Evolutionary conservation across 2,329 filamentous ascomycete species (phyloP).

Genomic region (Verticillium nubilum): DNA sequence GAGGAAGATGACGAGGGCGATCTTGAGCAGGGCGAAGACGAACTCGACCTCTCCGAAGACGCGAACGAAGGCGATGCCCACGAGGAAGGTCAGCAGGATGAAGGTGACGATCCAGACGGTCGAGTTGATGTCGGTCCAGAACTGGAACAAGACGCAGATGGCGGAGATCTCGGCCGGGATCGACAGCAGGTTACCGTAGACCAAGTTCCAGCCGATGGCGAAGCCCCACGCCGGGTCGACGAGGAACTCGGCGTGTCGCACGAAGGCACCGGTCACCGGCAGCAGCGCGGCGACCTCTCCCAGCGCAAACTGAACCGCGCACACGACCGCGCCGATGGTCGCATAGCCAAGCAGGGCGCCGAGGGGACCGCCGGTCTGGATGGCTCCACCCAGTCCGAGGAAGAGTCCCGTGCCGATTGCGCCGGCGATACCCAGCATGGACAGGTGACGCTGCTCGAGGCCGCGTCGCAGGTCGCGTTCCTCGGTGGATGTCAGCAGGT

Average conservation of each 20-base stretch:
- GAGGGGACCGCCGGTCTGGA: slow-evolving; percentile 43
- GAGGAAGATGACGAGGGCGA: slow-evolving; percentile 42
- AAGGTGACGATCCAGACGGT: slow-evolving; percentile 47
- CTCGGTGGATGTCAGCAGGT: slow-evolving; percentile 43
- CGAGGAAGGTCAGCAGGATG: slow-evolving; percentile 46
- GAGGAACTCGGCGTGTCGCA: slow-evolving; percentile 53
- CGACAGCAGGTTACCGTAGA: slow-evolving; percentile 48
- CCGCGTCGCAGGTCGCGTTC: slow-evolving; percentile 41
- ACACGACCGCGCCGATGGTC: slow-evolving; percentile 51
- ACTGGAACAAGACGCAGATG: slow-evolving; percentile 56
- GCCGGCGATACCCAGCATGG: slow-evolving; percentile 58
- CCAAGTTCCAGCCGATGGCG: slow-evolving; percentile 48
- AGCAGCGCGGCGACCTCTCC: slow-evolving; percentile 56
- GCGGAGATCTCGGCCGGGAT: slow-evolving; percentile 59
- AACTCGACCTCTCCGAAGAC: slow-evolving; percentile 57
- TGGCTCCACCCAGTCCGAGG: slow-evolving; percentile 50
- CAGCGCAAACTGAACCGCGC: slow-evolving; percentile 52
- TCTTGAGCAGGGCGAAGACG: slow-evolving; percentile 42
- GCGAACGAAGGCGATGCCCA: slow-evolving; percentile 53
- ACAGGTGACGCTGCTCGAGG: slow-evolving; percentile 50
- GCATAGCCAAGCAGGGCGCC: slow-evolving; percentile 46
- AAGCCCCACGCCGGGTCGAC: slow-evolving; percentile 57
- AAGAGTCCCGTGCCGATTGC: slow-evolving; percentile 58
- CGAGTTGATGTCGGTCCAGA: slow-evolving; percentile 55
- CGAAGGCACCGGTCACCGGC: slow-evolving; percentile 59